Base-by-base conservation (phyloP, 139 green algal genomes). In the Coelastrella sp. region DNA sequence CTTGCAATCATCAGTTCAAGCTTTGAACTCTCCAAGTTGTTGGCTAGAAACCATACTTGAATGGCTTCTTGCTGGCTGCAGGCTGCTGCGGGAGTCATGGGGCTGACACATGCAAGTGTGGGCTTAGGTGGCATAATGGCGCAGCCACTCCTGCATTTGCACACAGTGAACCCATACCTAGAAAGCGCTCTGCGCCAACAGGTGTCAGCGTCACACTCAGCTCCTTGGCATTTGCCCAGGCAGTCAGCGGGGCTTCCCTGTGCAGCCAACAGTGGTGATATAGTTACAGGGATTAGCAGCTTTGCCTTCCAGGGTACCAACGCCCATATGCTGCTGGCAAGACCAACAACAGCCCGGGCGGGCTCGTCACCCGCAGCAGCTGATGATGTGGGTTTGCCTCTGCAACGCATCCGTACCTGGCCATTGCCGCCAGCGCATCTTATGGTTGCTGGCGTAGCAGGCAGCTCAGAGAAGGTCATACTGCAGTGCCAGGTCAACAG, bases 251-350 rank as follows among this genome's bases (percentile, higher is more conserved):
- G 89, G 5, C 14, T 91, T 58, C 71, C 88, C 7, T 54, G 6
- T 66, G 68, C 73, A 11, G 32, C 73, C 3, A 58, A n/a, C 14
- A 54, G 73, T 22, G 8, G 71, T 65, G 83, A 13, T 71, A 19
- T 22, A 32, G 71, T 13, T 14, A 83, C 77, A 16, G 95, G 95
- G 64, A 88, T 96, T 8, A 89, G 89, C 89, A 94, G 94, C 10
- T 98, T 98, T 88, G 96, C 96, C 2, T 97, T 98, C 92, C 95
- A 97, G 68, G 91, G 91, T 17, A 88, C 68, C 20, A 90, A 86
- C 75, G 83, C 75, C 7, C 64, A 85, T 74, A 7, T 87, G 17
- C 56, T 92, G 77, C 57, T 92, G 68, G 54, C 80, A n/a, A 23
- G 0, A 8, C 58, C 74, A 74, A n/a, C 60, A 73, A 57, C 71